Base-by-base conservation (phyloP, 176 grass and related monocot species). In the Puccinellia tenuiflora region DNA sequence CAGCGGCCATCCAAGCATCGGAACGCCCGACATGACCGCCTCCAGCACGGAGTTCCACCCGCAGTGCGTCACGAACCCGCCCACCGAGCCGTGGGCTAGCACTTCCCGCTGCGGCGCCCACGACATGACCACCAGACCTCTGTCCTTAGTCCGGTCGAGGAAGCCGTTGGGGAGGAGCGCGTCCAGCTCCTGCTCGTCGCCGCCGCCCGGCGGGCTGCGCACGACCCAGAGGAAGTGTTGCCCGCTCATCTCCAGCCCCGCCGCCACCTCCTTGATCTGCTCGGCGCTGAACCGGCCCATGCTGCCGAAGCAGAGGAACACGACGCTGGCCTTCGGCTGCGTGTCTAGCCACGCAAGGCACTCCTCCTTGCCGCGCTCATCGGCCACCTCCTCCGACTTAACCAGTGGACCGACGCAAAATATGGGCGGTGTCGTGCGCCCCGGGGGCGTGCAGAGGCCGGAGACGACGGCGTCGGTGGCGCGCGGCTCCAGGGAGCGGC, bases 61-160 rank as follows among this genome's bases (percentile, higher is more conserved):
- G 68, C 90, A 92, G 38, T 92, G 90, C 13, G 90, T 92, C 1
- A 92, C 65, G 83, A 94, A 92, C 1, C 64, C 85, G n/a, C 57
- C 76, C 4, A 67, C 30, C 1, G 82, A n/a, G 33, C 30, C 47
- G 29, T 90, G 88, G 4, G 29, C 59, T 0, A 90, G 77, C 26
- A 90, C 78, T 3, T 90, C 78, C 56, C 42, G 59, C 62, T 90
- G 83, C 53, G 87, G 87, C 20, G 68, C 87, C 87, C 64, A 68
- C 20, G 64, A 68, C 64, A 6, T 39, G 34, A 68, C 64, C 64
- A 68, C 64, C 33, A 38, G 33, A 3, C 64, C 64, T 38, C 64
- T 66, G 33, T 77, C 43, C 10, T 47, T 61, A 0, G 82, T 89
- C 22, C 82, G 68, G 1, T 89, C 33, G 25, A 89, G 24, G 81